phyloP scores from a whole-genome alignment of 2,329 filamentous ascomycete species.

The Dactylellina cionopaga region DNA sequence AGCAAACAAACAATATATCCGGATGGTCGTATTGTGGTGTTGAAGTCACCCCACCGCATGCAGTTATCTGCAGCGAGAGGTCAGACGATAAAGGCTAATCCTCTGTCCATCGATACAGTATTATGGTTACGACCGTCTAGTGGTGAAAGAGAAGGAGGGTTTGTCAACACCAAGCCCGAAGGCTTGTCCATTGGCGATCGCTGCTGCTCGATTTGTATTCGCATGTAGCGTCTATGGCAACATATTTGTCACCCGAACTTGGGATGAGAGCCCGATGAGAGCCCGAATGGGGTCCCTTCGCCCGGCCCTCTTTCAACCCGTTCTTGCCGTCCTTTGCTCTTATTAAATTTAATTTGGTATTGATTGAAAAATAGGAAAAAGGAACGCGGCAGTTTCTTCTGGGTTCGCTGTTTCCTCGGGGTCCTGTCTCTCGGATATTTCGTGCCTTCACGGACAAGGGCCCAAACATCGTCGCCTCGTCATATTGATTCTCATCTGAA shows the following conservation, averaged over 20 bases:
- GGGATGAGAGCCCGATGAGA: too few relatives aligned
- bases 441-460: conserved; percentile 23
- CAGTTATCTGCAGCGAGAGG: conserved; percentile 50
- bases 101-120: conserved; percentile 33
- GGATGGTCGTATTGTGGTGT: conserved; percentile 46
- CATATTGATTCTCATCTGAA: conserved; percentile 3
- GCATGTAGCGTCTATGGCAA: conserved; percentile 40
- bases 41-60: conserved; percentile 50
- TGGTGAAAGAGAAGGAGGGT: conserved; percentile 31
- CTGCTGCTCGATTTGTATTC: conserved; percentile 8
- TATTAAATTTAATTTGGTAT: too few relatives aligned
- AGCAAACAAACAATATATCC: conserved; percentile 17
- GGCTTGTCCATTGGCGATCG: conserved; percentile 29
- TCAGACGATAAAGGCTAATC: conserved; percentile 48
- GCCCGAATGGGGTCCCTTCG: conserved; percentile 42
- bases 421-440: conserved; percentile 28
- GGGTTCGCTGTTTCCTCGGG: conserved; percentile 17
- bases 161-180: conserved; percentile 37
- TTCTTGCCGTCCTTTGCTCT: not conserved
- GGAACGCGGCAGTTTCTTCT: conserved; percentile 10
- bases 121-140: conserved; percentile 4
- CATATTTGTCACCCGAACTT: conserved; percentile 41
- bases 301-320: conserved; percentile 24
- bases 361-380: too few relatives aligned
- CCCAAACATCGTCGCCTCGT: conserved; percentile 30